phyloP scores from a whole-genome alignment of 352 stramenopile species.

The Hyaloperonospora arabidopsidis region DNA sequence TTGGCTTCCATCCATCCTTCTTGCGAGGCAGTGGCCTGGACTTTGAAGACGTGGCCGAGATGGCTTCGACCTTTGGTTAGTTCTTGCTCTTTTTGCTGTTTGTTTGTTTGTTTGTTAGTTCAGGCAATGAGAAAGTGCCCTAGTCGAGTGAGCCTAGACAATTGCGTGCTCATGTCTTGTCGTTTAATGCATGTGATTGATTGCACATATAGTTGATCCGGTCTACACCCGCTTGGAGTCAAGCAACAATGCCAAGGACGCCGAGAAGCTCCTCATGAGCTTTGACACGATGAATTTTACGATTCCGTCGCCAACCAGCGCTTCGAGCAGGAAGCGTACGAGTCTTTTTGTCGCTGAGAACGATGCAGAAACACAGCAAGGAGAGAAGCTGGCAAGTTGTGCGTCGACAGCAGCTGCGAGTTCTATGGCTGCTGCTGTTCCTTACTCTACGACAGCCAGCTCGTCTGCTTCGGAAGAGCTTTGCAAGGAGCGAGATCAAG shows the following conservation, averaged over 20 bases:
- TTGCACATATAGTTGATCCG: conserved; percentile 42
- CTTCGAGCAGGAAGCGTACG: conserved; percentile 42
- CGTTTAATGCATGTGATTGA: conserved; percentile 24
- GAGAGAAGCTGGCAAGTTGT: conserved; percentile 1
- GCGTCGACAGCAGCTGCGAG: neutral
- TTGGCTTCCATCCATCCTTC: conserved; percentile 47
- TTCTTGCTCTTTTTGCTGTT: conserved; percentile 24
- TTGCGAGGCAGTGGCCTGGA: conserved; percentile 41
- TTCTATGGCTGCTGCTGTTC: conserved; percentile 1
- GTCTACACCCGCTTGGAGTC: conserved; percentile 36
- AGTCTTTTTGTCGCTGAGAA: conserved; percentile 38
- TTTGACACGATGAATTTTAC: conserved; percentile 84
- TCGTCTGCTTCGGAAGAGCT: conserved; percentile 30
- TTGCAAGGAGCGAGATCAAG: conserved; percentile 29
- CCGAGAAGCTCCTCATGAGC: conserved; percentile 81
- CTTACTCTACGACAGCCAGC: conserved; percentile 21
- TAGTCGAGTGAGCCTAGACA: no score
- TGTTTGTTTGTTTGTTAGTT: conserved; percentile 33
- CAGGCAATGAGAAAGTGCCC: no score
- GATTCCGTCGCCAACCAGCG: conserved; percentile 67
- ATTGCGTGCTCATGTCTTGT: conserved; percentile 31
- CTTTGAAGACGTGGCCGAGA: conserved; percentile 44
- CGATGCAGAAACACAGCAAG: conserved; percentile 5
- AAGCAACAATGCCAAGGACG: conserved; percentile 35
- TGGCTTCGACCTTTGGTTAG: conserved; percentile 71